Percentiles rank a stretch among this genome's conserved stretches.
phyloP scores from a whole-genome alignment of 192 early-diverging fungal genomes.

The Coemansia reversa region DNA sequence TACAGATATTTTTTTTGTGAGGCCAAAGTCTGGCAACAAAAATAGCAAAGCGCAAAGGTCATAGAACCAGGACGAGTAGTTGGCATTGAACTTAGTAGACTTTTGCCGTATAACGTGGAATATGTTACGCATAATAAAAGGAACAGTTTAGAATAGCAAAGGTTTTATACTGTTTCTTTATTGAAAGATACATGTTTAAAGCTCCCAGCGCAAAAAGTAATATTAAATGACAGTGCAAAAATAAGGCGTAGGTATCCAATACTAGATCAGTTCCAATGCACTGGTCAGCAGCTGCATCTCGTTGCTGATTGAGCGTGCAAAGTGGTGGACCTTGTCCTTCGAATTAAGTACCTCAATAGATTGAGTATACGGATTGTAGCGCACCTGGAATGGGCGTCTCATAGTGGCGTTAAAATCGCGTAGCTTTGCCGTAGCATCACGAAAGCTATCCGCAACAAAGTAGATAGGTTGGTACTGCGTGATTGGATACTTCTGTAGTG shows the following conservation, averaged over 20 bases:
- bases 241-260: not conserved
- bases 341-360: slow-evolving; percentile 87
- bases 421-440: slow-evolving; percentile 87
- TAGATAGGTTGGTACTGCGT: slow-evolving; percentile 93
- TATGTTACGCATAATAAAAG: too few species aligned
- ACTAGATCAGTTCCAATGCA: slow-evolving; percentile 65
- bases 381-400: slow-evolving; percentile 84
- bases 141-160: too few species aligned
- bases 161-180: too few species aligned
- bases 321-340: slow-evolving; percentile 82
- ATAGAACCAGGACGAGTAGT: too few species aligned
- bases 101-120: too few species aligned
- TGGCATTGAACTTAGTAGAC: too few species aligned
- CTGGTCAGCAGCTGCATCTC: slow-evolving; percentile 74
- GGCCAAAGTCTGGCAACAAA: too few species aligned
- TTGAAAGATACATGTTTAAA: not conserved
- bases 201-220: not conserved
- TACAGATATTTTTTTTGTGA: too few species aligned
- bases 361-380: slow-evolving; percentile 91
- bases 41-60: too few species aligned
- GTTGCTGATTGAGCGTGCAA: slow-evolving; percentile 72
- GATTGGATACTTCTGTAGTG: slow-evolving; percentile 77
- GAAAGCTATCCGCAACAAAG: slow-evolving; percentile 94
- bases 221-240: not conserved
- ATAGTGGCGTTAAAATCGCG: slow-evolving; percentile 76